Evolutionary conservation across 139 green algal species (phyloP).

Genomic region (Trebouxia sp.): DNA sequence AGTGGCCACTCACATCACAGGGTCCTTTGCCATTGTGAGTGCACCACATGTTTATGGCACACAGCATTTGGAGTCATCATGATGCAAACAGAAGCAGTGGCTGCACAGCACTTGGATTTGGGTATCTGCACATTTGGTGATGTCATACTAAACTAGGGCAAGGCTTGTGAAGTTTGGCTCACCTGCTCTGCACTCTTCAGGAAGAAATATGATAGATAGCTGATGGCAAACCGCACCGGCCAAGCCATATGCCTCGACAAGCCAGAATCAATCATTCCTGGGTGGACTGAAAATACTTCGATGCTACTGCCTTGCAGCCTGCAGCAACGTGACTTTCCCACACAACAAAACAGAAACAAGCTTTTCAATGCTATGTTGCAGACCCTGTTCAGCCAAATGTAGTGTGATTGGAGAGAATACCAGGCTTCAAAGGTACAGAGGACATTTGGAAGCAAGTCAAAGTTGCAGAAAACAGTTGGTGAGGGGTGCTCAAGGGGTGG

Average conservation of each 20-base stretch:
- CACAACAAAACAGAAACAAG: not conserved
- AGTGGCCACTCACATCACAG: too few species aligned
- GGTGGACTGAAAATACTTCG: conserved; percentile 53
- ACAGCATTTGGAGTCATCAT: not conserved
- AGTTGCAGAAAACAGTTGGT: too few species aligned
- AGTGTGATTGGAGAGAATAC: too few species aligned
- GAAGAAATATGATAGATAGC: not conserved
- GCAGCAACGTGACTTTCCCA: too few species aligned
- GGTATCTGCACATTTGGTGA: not conserved
- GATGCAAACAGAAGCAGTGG: not conserved
- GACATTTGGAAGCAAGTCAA: too few species aligned
- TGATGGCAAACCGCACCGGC: not conserved
- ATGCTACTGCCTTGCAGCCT: conserved; percentile 44
- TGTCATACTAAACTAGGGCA: not conserved
- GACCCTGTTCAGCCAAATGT: not conserved
- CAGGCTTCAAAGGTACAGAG: too few species aligned
- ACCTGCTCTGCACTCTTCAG: conserved; percentile 4
- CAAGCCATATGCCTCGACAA: not conserved
- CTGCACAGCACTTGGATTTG: not conserved
- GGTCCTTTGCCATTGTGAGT: too few species aligned
- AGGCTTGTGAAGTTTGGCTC: not conserved
- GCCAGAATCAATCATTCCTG: conserved; percentile 18
- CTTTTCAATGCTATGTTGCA: not conserved
- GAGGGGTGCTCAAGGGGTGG: not conserved
- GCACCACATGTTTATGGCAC: not conserved